phyloP scores from a whole-genome alignment of 2,329 filamentous ascomycete species.

The Metarhizium brunneum region DNA sequence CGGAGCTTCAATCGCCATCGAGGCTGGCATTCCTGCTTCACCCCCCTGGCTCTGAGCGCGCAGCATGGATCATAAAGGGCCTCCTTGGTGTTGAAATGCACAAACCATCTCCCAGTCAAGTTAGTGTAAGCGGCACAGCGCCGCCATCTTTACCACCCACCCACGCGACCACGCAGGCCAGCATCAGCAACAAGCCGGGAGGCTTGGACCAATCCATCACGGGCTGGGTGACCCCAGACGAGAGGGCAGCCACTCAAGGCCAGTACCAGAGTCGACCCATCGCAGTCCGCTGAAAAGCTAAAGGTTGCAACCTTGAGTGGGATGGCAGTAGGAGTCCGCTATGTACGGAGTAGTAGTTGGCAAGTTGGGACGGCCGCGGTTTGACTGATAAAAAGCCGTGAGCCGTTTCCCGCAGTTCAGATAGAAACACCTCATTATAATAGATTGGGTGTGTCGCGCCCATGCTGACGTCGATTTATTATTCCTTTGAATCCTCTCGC shows the following conservation, averaged over 20 bases:
- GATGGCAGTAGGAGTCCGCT: neutral
- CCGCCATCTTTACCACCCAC: neutral
- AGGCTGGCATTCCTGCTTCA: neutral
- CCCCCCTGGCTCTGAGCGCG: neutral
- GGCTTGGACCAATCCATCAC: neutral
- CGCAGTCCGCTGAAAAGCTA: too few relatives aligned
- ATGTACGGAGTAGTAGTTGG: neutral
- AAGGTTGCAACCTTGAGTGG: neutral
- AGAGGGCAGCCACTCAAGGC: neutral
- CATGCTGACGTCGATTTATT: neutral
- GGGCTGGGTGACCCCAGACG: neutral
- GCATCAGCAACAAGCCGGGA: neutral
- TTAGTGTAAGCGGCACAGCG: conserved; percentile 1
- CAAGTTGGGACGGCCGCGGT: neutral
- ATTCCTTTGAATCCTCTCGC: too few relatives aligned
- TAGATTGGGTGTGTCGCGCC: too few relatives aligned
- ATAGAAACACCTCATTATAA: too few relatives aligned
- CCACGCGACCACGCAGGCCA: neutral
- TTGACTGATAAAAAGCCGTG: neutral
- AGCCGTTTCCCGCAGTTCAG: neutral
- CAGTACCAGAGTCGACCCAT: neutral
- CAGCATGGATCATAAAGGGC: neutral
- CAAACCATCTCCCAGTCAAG: conserved; percentile 1
- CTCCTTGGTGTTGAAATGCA: neutral
- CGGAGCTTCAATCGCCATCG: too few relatives aligned